phyloP scores from a whole-genome alignment of 768 basidiomycete genomes.

The Amanita phalloides region DNA sequence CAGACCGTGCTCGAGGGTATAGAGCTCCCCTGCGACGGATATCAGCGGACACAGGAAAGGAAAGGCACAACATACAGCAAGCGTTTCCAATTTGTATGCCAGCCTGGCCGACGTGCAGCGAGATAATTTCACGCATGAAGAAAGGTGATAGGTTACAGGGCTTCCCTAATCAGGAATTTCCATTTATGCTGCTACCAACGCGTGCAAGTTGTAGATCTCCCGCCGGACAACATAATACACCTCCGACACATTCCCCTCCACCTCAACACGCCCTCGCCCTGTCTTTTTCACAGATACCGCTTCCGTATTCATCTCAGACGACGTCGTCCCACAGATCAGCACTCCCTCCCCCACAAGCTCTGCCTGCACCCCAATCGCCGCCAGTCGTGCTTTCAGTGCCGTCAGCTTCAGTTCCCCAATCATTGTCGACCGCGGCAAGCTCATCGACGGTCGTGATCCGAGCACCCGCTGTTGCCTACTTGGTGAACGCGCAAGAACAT shows the following conservation, averaged over 20 bases:
- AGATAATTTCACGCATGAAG: conserved; percentile 87
- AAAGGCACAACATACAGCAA: conserved; percentile 59
- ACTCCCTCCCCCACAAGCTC: conserved; percentile 98
- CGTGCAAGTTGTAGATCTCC: conserved; percentile 87
- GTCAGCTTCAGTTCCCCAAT: conserved; percentile 96
- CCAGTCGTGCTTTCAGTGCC: conserved; percentile 71
- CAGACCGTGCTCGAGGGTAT: conserved; percentile 95
- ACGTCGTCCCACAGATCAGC: conserved; percentile 63
- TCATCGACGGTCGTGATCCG: conserved; percentile 53
- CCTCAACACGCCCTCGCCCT: conserved; percentile 72
- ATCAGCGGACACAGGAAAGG: conserved; percentile 10
- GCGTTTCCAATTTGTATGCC: conserved; percentile 93
- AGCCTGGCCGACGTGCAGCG: conserved; percentile 94
- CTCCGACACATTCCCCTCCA: conserved; percentile 84
- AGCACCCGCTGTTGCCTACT: conserved; percentile 31
- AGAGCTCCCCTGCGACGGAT: conserved; percentile 73
- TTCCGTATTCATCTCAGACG: conserved; percentile 39
- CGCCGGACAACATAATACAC: conserved; percentile 83
- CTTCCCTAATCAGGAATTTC: conserved; percentile 16
- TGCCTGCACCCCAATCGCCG: conserved; percentile 68
- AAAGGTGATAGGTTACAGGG: conserved; percentile 21
- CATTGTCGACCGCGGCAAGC: conserved; percentile 85
- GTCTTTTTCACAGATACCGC: conserved; percentile 86
- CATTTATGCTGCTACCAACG: conserved; percentile 62
- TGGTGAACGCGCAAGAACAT: conserved; percentile 13